Conservation (phyloP, 306 rosid species). For the Lathyrus oleraceus region DNA sequence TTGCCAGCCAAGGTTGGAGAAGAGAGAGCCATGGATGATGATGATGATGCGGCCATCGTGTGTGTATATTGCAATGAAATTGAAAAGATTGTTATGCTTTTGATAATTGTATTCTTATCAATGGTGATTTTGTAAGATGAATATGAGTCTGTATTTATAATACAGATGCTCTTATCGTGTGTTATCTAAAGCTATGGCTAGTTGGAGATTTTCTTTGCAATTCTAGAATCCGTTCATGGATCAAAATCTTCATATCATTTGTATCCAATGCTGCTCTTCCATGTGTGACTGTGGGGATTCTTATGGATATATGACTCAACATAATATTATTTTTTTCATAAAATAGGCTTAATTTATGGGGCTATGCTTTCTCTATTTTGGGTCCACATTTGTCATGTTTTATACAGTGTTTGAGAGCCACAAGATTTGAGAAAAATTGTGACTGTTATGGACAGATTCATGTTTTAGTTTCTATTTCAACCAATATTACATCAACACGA, state of each 20-base stretch:
- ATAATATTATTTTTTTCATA: too few species aligned
- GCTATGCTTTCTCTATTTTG: constrained; percentile 1
- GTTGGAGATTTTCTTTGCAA: constrained; percentile 21
- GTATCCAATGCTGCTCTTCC: constrained; percentile 17
- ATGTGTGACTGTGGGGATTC: constrained; percentile 15
- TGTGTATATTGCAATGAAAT: neutral
- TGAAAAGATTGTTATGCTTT: neutral
- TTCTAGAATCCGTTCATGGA: constrained; percentile 19
- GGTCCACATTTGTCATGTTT: too few species aligned
- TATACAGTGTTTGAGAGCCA: too few species aligned
- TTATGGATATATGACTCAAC: neutral
- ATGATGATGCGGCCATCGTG: constrained; percentile 56
- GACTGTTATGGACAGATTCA: too few species aligned
- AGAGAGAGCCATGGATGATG: constrained; percentile 57
- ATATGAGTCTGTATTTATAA: too few species aligned
- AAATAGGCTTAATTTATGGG: neutral
- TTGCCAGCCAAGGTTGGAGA: too few species aligned
- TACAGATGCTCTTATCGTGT: constrained; percentile 22
- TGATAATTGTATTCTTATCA: neutral
- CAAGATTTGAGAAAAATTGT: too few species aligned
- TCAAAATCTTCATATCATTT: neutral
- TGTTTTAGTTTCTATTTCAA: too few species aligned
- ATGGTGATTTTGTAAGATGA: too few species aligned
- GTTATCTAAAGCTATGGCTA: too few species aligned
- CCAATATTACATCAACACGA: too few species aligned